Evolutionary conservation across 306 rosid species (phyloP).

Genomic region (Clitoria ternatea): DNA sequence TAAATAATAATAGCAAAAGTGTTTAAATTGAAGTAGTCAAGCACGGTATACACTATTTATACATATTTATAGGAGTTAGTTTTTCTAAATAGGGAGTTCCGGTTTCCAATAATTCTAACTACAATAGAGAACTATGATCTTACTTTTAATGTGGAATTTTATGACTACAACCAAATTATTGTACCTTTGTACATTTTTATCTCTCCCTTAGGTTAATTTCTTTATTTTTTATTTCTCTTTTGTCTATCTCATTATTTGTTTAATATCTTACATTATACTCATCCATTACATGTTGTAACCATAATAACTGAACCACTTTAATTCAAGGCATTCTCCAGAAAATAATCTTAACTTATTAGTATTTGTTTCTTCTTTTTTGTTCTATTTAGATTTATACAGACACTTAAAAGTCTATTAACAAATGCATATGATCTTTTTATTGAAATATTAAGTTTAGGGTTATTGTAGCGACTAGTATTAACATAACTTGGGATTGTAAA

Average conservation of each 20-base stretch:
- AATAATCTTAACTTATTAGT: neutral
- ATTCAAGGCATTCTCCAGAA: neutral
- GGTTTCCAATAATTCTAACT: neutral
- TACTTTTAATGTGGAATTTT: neutral
- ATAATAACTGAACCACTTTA: neutral
- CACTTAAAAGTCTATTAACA: neutral
- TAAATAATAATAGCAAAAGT: neutral
- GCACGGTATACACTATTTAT: neutral
- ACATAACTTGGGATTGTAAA: neutral
- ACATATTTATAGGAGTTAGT: constrained; percentile 21
- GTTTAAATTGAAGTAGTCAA: constrained; percentile 30
- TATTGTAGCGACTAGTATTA: neutral
- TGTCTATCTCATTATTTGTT: neutral
- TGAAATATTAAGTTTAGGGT: neutral
- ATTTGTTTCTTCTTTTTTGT: neutral
- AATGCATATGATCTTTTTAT: neutral
- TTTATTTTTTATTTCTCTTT: neutral
- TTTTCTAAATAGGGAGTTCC: constrained; percentile 4
- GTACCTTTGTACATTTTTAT: neutral
- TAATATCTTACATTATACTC: neutral
- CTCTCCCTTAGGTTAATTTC: constrained; percentile 24
- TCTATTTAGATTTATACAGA: neutral
- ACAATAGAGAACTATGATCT: neutral
- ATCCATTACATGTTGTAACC: neutral
- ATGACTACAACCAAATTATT: neutral